Evolutionary conservation across 106 monocot genomes (phyloP).

Genomic region (Dendrobium nobile): DNA sequence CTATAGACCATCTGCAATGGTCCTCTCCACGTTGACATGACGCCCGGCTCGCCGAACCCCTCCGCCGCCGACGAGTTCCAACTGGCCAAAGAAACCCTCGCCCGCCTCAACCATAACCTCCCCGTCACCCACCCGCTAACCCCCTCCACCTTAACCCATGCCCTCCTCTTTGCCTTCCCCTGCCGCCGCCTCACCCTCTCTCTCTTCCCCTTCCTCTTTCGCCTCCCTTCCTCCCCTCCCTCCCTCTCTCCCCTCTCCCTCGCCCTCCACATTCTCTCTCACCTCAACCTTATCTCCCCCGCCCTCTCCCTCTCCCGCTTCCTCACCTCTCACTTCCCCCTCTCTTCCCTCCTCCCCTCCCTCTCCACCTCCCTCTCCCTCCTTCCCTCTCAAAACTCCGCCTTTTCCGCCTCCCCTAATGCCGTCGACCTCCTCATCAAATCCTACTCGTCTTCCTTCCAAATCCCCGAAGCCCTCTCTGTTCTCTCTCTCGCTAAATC

Average conservation of each 20-base stretch:
- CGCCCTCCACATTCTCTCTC: slow-evolving; percentile 11
- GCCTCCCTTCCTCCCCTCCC: slow-evolving; percentile 16
- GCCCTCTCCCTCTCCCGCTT: slow-evolving; percentile 2
- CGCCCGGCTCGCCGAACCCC: neutral
- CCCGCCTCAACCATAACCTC: slow-evolving; percentile 24
- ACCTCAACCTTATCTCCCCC: slow-evolving; percentile 7
- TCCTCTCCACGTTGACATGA: neutral
- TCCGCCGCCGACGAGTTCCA: neutral
- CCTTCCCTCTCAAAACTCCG: slow-evolving; percentile 16
- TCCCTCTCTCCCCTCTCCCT: slow-evolving; percentile 23
- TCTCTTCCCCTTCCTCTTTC: slow-evolving; percentile 28
- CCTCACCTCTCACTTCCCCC: slow-evolving; percentile 3
- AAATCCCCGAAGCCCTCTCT: slow-evolving; percentile 34
- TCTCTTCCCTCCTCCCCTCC: slow-evolving; percentile 2
- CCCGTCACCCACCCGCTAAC: slow-evolving; percentile 20
- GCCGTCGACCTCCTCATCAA: slow-evolving; percentile 62
- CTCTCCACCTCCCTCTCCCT: slow-evolving; percentile 10
- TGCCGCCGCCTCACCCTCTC: slow-evolving; percentile 12
- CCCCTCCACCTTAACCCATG: slow-evolving; percentile 24
- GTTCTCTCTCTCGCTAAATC: slow-evolving; percentile 34
- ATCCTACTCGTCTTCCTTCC: slow-evolving; percentile 38
- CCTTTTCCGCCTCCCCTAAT: neutral
- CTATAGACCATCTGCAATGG: neutral
- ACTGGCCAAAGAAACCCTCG: slow-evolving; percentile 27
- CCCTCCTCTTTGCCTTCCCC: slow-evolving; percentile 33